phyloP scores from a whole-genome alignment of 345 rosid genomes.

The Arabidopsis suecica region DNA sequence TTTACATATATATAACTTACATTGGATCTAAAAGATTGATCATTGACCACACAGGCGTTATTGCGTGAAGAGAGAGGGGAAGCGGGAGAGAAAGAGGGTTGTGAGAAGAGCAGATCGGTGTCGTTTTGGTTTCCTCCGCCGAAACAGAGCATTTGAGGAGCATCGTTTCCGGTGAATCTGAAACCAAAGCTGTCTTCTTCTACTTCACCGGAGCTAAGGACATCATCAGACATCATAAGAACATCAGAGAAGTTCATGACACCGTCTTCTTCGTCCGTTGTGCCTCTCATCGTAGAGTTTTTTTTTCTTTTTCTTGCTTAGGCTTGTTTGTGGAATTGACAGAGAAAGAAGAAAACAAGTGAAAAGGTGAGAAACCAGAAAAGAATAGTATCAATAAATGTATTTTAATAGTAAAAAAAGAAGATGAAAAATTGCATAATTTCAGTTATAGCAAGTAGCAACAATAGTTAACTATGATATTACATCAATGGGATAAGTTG shows the following conservation, averaged over 20 bases:
- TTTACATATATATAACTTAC: neutral
- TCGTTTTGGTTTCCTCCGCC: constrained; percentile 44
- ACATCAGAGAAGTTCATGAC: constrained; percentile 56
- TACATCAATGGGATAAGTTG: too few species aligned
- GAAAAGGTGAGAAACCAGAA: constrained; percentile 3
- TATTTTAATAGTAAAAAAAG: neutral
- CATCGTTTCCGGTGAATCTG: constrained; percentile 27
- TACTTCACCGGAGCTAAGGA: neutral
- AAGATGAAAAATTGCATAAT: too few species aligned
- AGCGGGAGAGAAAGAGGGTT: constrained; percentile 12
- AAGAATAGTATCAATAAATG: neutral
- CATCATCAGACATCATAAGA: constrained; percentile 50
- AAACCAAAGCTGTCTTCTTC: constrained; percentile 14
- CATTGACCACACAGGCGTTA: neutral
- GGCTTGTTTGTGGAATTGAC: neutral
- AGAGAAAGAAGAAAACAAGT: neutral
- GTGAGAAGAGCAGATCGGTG: constrained; percentile 23
- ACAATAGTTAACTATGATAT: too few species aligned
- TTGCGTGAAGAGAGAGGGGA: neutral
- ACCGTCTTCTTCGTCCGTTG: constrained; percentile 5
- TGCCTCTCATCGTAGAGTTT: constrained; percentile 45
- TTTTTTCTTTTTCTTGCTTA: neutral
- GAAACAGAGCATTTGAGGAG: constrained; percentile 68
- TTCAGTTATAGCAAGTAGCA: too few species aligned
- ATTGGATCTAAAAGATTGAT: constrained; percentile 7